Conservation (phyloP, 2,329 filamentous ascomycete species). For the Trichoderma sp. region DNA sequence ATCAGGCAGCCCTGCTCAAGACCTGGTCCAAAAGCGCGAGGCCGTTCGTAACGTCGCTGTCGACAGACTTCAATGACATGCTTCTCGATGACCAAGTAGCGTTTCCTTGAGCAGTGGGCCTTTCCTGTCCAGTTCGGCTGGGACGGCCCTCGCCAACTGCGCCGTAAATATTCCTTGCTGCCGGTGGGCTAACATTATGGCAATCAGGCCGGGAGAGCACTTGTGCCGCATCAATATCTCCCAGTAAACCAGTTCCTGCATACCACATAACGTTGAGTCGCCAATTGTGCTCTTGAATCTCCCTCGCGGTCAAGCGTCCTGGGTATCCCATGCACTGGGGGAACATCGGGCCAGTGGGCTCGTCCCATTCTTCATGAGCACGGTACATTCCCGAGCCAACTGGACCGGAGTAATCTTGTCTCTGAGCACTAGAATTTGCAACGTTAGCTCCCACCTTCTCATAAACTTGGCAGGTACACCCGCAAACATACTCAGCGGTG, state of each 20-base stretch:
- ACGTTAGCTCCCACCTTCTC: background rate
- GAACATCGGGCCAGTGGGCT: background rate
- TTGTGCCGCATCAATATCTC: background rate
- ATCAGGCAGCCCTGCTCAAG: background rate
- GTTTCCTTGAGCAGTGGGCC: background rate
- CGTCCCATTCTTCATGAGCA: background rate
- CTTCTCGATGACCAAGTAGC: background rate
- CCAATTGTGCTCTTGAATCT: constrained; percentile 20
- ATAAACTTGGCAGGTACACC: background rate
- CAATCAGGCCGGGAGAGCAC: constrained; percentile 31
- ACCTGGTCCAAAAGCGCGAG: constrained; percentile 6
- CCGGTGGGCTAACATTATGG: constrained; percentile 24
- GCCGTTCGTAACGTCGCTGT: background rate
- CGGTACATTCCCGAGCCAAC: background rate
- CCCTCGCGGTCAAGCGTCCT: constrained; percentile 25
- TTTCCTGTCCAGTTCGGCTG: background rate
- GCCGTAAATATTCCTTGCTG: background rate
- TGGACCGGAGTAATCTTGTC: background rate
- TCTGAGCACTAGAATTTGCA: background rate
- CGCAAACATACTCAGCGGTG: background rate
- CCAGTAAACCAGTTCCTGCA: constrained; percentile 6
- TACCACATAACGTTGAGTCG: constrained; percentile 19
- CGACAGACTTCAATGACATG: background rate
- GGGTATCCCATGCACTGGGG: constrained; percentile 21
- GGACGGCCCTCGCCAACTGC: constrained; percentile 13